A percentile compares a stretch with the other conserved stretches of the same genome.
Conservation (phyloP, 371 early-diverging fungal genomes). For the Blakeslea trispora region DNA sequence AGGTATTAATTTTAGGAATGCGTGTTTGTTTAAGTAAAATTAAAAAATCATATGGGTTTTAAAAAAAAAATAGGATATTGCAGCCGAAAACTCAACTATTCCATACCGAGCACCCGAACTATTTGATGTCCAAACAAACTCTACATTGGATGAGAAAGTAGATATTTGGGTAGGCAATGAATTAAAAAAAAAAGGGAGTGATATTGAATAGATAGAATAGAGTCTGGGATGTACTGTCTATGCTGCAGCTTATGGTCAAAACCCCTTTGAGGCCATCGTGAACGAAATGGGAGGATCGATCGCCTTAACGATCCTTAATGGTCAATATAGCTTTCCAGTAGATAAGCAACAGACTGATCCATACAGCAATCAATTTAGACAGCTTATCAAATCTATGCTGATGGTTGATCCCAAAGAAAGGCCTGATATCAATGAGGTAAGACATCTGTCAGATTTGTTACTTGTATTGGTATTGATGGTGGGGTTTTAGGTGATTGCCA, state of each 20-base stretch:
- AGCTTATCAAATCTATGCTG: slow-evolving; percentile 63
- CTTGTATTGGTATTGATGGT: too few relatives aligned
- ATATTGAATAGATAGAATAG: slow-evolving; percentile 8
- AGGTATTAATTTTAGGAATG: slow-evolving; percentile 33
- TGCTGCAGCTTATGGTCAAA: slow-evolving; percentile 69
- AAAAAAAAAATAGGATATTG: slow-evolving; percentile 49
- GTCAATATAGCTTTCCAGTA: slow-evolving; percentile 57
- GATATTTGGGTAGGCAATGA: slow-evolving; percentile 70
- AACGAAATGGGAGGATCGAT: slow-evolving; percentile 73
- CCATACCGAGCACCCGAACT: slow-evolving; percentile 79
- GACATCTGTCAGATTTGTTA: slow-evolving; percentile 4
- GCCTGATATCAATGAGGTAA: slow-evolving; percentile 58
- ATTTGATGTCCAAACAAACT: slow-evolving; percentile 71
- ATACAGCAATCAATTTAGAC: slow-evolving; percentile 62
- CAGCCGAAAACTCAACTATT: slow-evolving; percentile 68
- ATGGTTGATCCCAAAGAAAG: slow-evolving; percentile 64
- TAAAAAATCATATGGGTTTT: too few relatives aligned
- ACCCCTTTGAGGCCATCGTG: slow-evolving; percentile 70
- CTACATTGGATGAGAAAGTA: slow-evolving; percentile 66
- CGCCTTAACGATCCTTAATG: slow-evolving; percentile 68
- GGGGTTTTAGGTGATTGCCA: slow-evolving; percentile 16
- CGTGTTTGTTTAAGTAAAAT: background rate
- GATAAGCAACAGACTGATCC: slow-evolving; percentile 25
- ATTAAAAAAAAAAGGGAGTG: too few relatives aligned
- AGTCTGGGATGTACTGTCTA: slow-evolving; percentile 72